Evolutionary conservation across 768 basidiomycete species (phyloP), one percentile per base, ranked within the genome.

Genomic region (Boletus reticulatus): DNA sequence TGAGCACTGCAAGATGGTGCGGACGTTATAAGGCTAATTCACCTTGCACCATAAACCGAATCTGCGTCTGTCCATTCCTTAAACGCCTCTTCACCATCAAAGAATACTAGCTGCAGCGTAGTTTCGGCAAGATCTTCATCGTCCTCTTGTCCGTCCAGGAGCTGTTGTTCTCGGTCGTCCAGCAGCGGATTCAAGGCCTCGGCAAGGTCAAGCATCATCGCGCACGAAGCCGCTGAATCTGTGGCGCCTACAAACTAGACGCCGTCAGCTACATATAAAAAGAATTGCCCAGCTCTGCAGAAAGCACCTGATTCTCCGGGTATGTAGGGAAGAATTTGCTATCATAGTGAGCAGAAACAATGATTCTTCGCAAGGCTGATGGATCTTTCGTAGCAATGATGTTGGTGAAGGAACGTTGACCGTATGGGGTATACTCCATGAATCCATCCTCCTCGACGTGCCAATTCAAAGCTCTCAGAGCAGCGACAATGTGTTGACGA

Each of bases 61-160:
- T 99, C 96, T 3, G 81, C 84, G 31, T 78, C 81, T 3, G 92
- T 93, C 96, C 96, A 99, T 27, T 82, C 77, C 45, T 84, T 78
- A 72, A 96, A 98, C 0, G 97, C 97, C 72, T 98, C 97, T 72
- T 99, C 97, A 4, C 97, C 97, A 64, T 99, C 97, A 55, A 99
- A 96, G 69, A 98, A 96, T 11, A 99, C 79, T 10, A 98, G 76
- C 67, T 97, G 94, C 10, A 99, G 72, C 4, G 95, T 96, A 19
- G 89, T 92, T 53, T 91, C 88, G 0, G 83, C 83, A 14, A 86
- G 74, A 50, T 92, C 89, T 42, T 92, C 91, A n/a, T 86, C 84
- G 13, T 85, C 84, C 51, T 84, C 84, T 16, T 76, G 67, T 0
- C 76, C 85, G 3, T 77, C 76, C 31, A 83, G 79, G 7, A 88